Evolutionary conservation across 345 rosid species (phyloP).

Genomic region (Brassica nigra): DNA sequence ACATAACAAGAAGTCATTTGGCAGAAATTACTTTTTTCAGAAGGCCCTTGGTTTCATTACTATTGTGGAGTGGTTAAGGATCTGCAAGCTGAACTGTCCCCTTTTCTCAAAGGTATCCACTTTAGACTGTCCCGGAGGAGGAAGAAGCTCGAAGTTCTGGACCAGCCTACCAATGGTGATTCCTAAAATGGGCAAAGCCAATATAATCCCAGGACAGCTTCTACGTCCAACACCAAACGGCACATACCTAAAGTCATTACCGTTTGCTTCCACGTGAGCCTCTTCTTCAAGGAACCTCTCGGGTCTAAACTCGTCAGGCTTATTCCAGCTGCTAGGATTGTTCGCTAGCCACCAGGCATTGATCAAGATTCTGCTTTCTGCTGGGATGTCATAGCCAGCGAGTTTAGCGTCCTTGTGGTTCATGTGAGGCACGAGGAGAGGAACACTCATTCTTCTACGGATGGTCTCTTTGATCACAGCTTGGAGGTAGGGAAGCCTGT

Average conservation of each 20-base stretch:
- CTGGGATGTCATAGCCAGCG: constrained; percentile 78
- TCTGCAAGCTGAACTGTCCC: constrained; percentile 96
- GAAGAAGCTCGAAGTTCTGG: constrained; percentile 93
- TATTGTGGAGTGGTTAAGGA: constrained; percentile 86
- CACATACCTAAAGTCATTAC: constrained; percentile 88
- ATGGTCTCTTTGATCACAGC: constrained; percentile 96
- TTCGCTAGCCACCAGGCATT: constrained; percentile 99
- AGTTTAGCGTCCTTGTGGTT: constrained; percentile 93
- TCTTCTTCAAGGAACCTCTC: constrained; percentile 98
- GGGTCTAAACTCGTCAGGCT: constrained; percentile 89
- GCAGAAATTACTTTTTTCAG: neutral
- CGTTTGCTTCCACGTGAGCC: constrained; percentile 87
- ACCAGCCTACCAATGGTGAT: constrained; percentile 91
- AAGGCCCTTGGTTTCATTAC: constrained; percentile 75
- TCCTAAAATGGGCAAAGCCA: constrained; percentile 91
- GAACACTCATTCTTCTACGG: constrained; percentile 86
- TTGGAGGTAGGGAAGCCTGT: constrained; percentile 84
- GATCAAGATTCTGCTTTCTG: constrained; percentile 89
- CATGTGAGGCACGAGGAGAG: constrained; percentile 98
- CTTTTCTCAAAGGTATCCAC: constrained; percentile 81
- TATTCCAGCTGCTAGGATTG: constrained; percentile 83
- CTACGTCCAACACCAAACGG: constrained; percentile 98
- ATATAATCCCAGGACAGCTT: constrained; percentile 97
- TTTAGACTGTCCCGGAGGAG: constrained; percentile 88
- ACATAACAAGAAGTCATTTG: neutral